A percentile compares a stretch with the other conserved stretches of the same genome.
These are phyloP conservation scores for Colletotrichum costaricense DNA, from an alignment of 2,329 filamentous ascomycete genomes.

Conservation along the genomic window DNA sequence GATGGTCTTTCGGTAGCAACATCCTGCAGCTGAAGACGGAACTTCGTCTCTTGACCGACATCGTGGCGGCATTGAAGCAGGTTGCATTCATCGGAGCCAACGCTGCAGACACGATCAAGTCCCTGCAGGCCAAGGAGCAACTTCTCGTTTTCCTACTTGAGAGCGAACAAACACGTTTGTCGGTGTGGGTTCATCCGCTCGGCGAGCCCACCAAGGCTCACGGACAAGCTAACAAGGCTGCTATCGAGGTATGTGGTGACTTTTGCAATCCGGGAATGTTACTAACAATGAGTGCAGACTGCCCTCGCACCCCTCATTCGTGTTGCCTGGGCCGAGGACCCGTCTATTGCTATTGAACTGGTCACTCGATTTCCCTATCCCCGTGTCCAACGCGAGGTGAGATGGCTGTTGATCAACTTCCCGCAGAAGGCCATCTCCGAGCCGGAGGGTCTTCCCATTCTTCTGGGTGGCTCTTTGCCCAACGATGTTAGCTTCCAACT, in stretches of 20 bases:
- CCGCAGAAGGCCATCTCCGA: constrained; percentile 86
- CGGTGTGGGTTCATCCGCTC: constrained; percentile 90
- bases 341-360: constrained; percentile 89
- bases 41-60: constrained; percentile 81
- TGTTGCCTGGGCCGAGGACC: constrained; percentile 88
- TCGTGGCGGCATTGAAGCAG: constrained; percentile 73
- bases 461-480: constrained; percentile 82
- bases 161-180: constrained; percentile 84
- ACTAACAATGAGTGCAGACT: constrained; percentile 51
- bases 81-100: constrained; percentile 70
- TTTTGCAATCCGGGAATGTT: constrained; percentile 1
- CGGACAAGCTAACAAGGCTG: constrained; percentile 27
- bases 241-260: constrained; percentile 49
- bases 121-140: constrained; percentile 82
- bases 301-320: constrained; percentile 74
- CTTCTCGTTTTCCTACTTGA: constrained; percentile 84
- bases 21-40: constrained; percentile 94
- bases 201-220: constrained; percentile 57
- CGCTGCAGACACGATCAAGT: constrained; percentile 66
- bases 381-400: constrained; percentile 79
- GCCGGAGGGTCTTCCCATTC: constrained; percentile 83
- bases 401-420: constrained; percentile 82
- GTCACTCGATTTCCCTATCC: constrained; percentile 81
- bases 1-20: constrained; percentile 97
- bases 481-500: constrained; percentile 85